Evolutionary conservation across 2,329 filamentous ascomycete species (phyloP).

Genomic region (Colletotrichum higginsianum): DNA sequence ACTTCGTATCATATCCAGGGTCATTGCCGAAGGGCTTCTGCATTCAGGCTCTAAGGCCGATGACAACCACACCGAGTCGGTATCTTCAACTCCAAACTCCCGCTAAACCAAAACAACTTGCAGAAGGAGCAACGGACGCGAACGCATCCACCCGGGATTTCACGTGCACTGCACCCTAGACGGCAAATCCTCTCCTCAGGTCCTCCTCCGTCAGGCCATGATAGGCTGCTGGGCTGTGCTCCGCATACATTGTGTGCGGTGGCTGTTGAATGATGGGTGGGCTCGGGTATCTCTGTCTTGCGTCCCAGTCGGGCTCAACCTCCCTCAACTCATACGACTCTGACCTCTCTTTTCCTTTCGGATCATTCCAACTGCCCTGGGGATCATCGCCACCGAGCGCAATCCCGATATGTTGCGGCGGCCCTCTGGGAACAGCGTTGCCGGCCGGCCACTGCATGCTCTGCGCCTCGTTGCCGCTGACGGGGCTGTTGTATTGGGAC

Average conservation of each 20-base stretch:
- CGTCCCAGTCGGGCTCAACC: constrained; percentile 56
- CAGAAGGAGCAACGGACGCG: constrained; percentile 4
- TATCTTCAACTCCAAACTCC: constrained; percentile 39
- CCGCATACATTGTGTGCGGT: constrained; percentile 51
- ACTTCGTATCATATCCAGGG: neutral
- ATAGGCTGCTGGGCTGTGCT: constrained; percentile 44
- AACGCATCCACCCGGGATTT: neutral
- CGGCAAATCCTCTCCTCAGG: constrained; percentile 24
- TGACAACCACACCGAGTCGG: neutral
- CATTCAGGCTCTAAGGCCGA: neutral
- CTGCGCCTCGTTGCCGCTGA: constrained; percentile 59
- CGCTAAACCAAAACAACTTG: constrained; percentile 19
- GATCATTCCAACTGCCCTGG: constrained; percentile 47
- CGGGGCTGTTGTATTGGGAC: constrained; percentile 67
- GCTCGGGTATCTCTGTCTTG: constrained; percentile 45
- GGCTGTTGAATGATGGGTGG: constrained; percentile 63
- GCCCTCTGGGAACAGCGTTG: constrained; percentile 27
- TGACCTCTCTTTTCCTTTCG: constrained; percentile 60
- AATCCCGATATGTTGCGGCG: constrained; percentile 56
- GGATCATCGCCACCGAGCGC: constrained; percentile 59
- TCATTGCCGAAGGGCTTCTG: neutral
- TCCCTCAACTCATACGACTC: constrained; percentile 67
- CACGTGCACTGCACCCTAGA: neutral
- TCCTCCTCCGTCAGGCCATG: constrained; percentile 44
- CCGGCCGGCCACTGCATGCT: constrained; percentile 55